A percentile compares a stretch with the other conserved stretches of the same genome.
Evolutionary conservation across 495 filamentous ascomycete genomes (phyloP).

Genomic region (Daldinia caldariorum): DNA sequence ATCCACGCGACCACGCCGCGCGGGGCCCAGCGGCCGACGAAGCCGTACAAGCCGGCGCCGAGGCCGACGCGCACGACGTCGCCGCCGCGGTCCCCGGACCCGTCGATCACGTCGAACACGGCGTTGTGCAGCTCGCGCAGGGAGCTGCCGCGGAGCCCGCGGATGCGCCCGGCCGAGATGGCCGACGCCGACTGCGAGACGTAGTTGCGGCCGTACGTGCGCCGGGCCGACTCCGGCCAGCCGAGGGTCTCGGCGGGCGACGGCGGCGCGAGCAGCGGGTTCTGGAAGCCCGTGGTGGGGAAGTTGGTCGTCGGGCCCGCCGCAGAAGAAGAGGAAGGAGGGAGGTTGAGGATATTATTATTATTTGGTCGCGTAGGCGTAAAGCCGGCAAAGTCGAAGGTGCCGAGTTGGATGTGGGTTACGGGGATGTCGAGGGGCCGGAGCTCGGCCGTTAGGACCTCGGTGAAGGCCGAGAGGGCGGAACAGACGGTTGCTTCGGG

Average conservation of each 20-base stretch:
- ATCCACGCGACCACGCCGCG: conserved; percentile 83
- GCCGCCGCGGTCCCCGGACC: conserved; percentile 52
- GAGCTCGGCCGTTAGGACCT: conserved; percentile 80
- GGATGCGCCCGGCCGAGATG: conserved; percentile 56
- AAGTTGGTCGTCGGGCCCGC: neutral
- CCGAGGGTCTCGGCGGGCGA: conserved; percentile 64
- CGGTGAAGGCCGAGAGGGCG: conserved; percentile 81
- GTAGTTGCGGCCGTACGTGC: conserved; percentile 66
- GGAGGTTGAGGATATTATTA: neutral
- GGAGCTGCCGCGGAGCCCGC: conserved; percentile 68
- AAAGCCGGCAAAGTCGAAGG: conserved; percentile 73
- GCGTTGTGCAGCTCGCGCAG: conserved; percentile 81
- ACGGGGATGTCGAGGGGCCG: conserved; percentile 75
- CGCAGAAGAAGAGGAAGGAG: no score
- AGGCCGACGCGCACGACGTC: conserved; percentile 77
- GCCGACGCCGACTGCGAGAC: conserved; percentile 59
- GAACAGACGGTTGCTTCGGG: conserved; percentile 81
- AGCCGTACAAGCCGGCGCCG: conserved; percentile 82
- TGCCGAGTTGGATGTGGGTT: conserved; percentile 85
- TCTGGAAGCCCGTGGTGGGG: conserved; percentile 31
- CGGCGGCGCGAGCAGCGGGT: conserved; percentile 26
- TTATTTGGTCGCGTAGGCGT: conserved; percentile 53
- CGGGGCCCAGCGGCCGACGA: conserved; percentile 87
- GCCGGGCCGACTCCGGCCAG: conserved; percentile 68
- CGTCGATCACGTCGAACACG: conserved; percentile 83